phyloP scores from a whole-genome alignment of 1,284 basidiomycete genomes.

The Austroboletus novae-zelandiae region DNA sequence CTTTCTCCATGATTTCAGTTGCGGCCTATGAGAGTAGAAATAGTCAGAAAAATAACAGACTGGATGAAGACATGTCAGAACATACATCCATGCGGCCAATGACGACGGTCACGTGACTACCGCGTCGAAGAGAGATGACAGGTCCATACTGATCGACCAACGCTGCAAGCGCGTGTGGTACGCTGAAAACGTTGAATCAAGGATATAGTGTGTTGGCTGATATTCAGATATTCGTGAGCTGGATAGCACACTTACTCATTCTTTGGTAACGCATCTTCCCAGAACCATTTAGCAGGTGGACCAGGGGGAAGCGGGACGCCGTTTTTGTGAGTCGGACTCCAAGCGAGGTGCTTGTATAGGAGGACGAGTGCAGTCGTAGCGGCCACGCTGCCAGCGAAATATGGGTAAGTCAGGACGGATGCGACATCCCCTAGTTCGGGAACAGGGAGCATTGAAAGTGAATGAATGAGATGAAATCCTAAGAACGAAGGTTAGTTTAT shows the following conservation, averaged over 20 bases:
- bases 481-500: too few species aligned
- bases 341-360: neutral
- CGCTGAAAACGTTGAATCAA: neutral
- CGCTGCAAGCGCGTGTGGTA: conserved; percentile 6
- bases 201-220: neutral
- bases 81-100: conserved; percentile 32
- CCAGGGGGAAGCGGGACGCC: conserved; percentile 6
- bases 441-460: neutral
- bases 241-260: conserved; percentile 1
- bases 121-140: conserved; percentile 26
- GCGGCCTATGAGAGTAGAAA: conserved; percentile 10
- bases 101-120: conserved; percentile 24
- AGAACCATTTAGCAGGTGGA: conserved; percentile 13
- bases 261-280: conserved; percentile 8
- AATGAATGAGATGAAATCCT: neutral
- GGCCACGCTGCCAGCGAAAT: neutral
- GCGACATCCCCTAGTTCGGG: neutral
- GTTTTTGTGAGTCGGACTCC: conserved; percentile 1
- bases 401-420: neutral
- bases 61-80: neutral
- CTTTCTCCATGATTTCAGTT: conserved; percentile 34
- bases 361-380: conserved; percentile 1
- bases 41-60: neutral
- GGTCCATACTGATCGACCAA: conserved; percentile 33
- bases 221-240: neutral